Base-by-base conservation (phyloP, 106 monocot species). In the Allium sativum region DNA sequence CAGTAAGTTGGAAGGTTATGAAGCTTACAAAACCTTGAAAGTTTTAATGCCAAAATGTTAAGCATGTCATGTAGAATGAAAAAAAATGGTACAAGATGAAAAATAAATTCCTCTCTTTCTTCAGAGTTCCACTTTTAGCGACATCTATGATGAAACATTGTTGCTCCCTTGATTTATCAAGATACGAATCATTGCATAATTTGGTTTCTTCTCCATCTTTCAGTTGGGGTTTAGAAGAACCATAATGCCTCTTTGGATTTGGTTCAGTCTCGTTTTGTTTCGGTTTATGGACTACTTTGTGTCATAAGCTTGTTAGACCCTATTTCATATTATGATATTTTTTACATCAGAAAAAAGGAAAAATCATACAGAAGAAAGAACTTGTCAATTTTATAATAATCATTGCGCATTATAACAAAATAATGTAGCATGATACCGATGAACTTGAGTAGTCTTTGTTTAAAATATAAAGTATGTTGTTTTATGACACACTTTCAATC, bases 181-280 rank as follows among this genome's bases (percentile, higher is more conserved):
- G 48, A 6, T 53, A 31, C 12, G 41, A 45, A 8, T 62, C 48
- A 20, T 45, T 64, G 0, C 53, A 9, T 9, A 64, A 50, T 68
- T 72, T 66, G 83, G 71, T 19, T 76, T 80, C n/a, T 75, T 54
- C 93, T 93, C 83, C n/a, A n/a, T n/a, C n/a, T n/a, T n/a, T n/a
- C n/a, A n/a, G n/a, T n/a, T n/a, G n/a, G n/a, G n/a, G n/a, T n/a
- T n/a, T n/a, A n/a, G n/a, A n/a, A n/a, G n/a, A n/a, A n/a, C n/a
- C n/a, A n/a, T n/a, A n/a, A n/a, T n/a, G n/a, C n/a, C n/a, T n/a
- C n/a, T n/a, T n/a, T n/a, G n/a, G n/a, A n/a, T n/a, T n/a, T n/a
- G 74, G 79, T 45, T 72, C 67, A 42, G 64, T 73, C 40, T 86
- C 62, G 8, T 70, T 79, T 20, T 77, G 79, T 45, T 72, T 67